A percentile compares a stretch with the other conserved stretches of the same genome.
Evolutionary conservation across 2,329 filamentous ascomycete species (phyloP).

Genomic region (Ophiostoma fasciatum): DNA sequence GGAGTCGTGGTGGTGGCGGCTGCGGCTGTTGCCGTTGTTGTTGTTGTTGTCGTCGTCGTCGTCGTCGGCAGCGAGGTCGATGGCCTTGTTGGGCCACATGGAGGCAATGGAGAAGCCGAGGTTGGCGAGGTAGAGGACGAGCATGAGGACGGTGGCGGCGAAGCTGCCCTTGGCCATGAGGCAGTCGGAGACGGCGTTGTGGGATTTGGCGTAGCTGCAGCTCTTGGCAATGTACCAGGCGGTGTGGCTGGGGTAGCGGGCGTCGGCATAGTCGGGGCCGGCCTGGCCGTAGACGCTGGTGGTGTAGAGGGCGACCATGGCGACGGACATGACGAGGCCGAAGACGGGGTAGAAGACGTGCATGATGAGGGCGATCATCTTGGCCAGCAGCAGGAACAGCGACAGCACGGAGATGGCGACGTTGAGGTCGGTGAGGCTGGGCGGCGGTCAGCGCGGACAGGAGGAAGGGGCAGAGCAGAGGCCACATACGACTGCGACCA

Average conservation of each 20-base stretch:
- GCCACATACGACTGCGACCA: constrained; percentile 57
- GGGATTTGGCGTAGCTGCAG: constrained; percentile 45
- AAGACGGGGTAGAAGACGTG: constrained; percentile 55
- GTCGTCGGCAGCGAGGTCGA: constrained; percentile 30
- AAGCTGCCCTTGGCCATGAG: constrained; percentile 53
- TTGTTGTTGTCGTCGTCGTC: constrained; percentile 22
- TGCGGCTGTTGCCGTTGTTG: constrained; percentile 20
- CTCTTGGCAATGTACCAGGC: constrained; percentile 65
- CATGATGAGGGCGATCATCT: constrained; percentile 55
- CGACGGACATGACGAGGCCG: constrained; percentile 40
- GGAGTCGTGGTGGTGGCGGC: no score
- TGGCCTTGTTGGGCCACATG: constrained; percentile 39
- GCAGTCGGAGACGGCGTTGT: constrained; percentile 43
- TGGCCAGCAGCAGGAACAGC: constrained; percentile 61
- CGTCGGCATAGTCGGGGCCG: constrained; percentile 57
- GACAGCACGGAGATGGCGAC: constrained; percentile 61
- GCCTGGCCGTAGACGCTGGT: constrained; percentile 57
- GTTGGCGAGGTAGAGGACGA: constrained; percentile 45
- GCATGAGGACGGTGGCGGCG: constrained; percentile 48
- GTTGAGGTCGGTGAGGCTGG: constrained; percentile 59
- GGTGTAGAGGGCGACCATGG: constrained; percentile 46
- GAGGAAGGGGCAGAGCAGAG: background rate
- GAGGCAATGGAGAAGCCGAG: constrained; percentile 44
- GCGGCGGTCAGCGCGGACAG: constrained; percentile 4
- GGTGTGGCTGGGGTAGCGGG: constrained; percentile 41